Base-by-base conservation (phyloP, 2,329 filamentous ascomycete genomes). In the Chrysoporthe puriensis region DNA sequence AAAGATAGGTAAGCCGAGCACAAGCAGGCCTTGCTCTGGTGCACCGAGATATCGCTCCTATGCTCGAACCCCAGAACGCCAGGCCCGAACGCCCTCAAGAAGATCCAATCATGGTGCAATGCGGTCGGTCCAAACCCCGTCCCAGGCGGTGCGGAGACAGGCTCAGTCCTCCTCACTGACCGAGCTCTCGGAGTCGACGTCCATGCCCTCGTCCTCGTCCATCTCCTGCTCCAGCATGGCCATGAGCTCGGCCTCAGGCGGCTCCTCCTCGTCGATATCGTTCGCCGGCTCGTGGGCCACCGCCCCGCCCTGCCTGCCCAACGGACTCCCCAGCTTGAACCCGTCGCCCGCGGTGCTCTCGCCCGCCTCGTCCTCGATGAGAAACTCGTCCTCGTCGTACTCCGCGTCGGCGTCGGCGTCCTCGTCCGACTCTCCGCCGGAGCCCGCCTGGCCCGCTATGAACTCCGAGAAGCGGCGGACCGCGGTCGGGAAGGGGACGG, bases 151-250 rank as follows among this genome's bases (percentile, higher is more conserved):
- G 14, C 9, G 18, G 26, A 59, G 42, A 61, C 42, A 16, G 7
- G 34, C 32, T 71, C 78, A 90, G 74, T 90, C 88, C 75, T 90
- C 88, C 74, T 90, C 88, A 71, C 88, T 90, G 64, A 90, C 87
- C 72, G 89, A 87, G 71, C 88, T 90, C 76, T 90, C 88, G 63
- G 82, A 78, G 21, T 88, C 86, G 46, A 81, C 84, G 36, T 83
- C 81, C 40, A 82, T 80, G 69, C 80, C 77, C 43, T 54, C 63
- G 43, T 52, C 59, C 5, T 44, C 63, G 52, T 60, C 59, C 5
- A 86, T 79, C 50, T 83, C 84, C 8, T 85, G 85, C 72, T 86
- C 85, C 74, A 90, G 80, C 72, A 88, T 86, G 32, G 84, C 85
- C 64, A 85, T 86, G 52, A 89, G 76, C 40, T 84, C 81, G 73